Evolutionary conservation across 2,329 filamentous ascomycete genomes (phyloP).

Genomic region (Claviceps monticola): DNA sequence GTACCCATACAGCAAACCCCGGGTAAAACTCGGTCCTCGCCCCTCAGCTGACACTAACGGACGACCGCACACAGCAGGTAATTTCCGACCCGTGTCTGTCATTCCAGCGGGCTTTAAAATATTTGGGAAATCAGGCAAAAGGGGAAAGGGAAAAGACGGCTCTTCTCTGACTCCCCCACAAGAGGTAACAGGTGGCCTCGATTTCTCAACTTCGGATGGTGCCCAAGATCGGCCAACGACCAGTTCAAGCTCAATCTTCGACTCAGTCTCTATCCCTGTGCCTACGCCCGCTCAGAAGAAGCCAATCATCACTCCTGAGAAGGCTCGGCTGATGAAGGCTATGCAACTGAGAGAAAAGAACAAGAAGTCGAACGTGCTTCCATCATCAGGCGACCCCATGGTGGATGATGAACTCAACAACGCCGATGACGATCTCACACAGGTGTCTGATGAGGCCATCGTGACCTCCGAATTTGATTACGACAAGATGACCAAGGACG

Average conservation of each 20-base stretch:
- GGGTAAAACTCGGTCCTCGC: constrained; percentile 78
- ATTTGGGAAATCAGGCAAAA: constrained; percentile 44
- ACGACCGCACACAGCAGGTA: constrained; percentile 46
- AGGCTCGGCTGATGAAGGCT: constrained; percentile 84
- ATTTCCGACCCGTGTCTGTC: constrained; percentile 59
- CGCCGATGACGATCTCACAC: constrained; percentile 5
- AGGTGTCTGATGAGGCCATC: constrained; percentile 11
- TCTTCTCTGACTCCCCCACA: constrained; percentile 15
- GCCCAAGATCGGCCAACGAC: constrained; percentile 22
- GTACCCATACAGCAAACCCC: constrained; percentile 50
- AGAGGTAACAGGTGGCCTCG: constrained; percentile 23
- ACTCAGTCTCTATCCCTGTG: constrained; percentile 22
- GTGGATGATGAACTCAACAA: constrained; percentile 8
- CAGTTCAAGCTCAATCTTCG: constrained; percentile 31
- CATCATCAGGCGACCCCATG: background rate
- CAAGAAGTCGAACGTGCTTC: constrained; percentile 23
- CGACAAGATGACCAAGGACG: constrained; percentile 29
- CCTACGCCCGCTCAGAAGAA: constrained; percentile 28
- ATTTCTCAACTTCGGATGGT: constrained; percentile 14
- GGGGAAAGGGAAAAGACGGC: constrained; percentile 19
- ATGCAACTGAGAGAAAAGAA: constrained; percentile 81
- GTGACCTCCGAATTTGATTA: constrained; percentile 12
- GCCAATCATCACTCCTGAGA: constrained; percentile 66
- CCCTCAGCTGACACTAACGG: constrained; percentile 56
- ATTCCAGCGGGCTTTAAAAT: constrained; percentile 70